Evolutionary conservation across 1,284 basidiomycete species (phyloP), one percentile per base, ranked within the genome.

Genomic region (Ceratorhiza oryzae-sativae): DNA sequence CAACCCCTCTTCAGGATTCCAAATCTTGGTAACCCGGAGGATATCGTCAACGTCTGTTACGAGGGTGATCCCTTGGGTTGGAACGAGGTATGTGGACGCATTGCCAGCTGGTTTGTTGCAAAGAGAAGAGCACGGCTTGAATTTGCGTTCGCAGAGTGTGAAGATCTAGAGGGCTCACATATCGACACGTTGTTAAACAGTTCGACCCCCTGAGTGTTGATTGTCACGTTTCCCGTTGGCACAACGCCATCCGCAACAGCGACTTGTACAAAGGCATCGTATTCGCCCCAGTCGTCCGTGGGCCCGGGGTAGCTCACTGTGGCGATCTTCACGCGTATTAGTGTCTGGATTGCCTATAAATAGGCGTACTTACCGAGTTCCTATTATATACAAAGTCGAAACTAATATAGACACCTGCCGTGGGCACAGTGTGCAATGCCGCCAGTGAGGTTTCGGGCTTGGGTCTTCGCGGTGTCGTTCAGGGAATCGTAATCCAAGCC

Each of bases 41-140:
- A 76, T 75, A 46, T 76, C 75, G 45, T 76, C 75, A 20, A 76
- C 72, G 39, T 76, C 75, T 1, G 72, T 46, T 20, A 76, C 55
- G 25, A 76, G 59, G 10, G 75, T 75, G 60, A 76, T 51, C 15
- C 75, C 75, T 49, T 72, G 41, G 18, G 59, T 63, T 4, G 75
- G 75, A 10, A 76, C 75, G 23, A 76, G 62, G 55, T 73, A 76
- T n/a, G 71, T 48, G 9, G 74, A 73, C 13, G 75, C 70, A 49
- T 76, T 76, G 27, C 75, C 75, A 32, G 61, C 75, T 76, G 36
- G 30, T 56, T 36, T 20, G 9, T 15, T 6, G 36, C 36, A 39
- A 3, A 32, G 10, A 20, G 48, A 9, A 41, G 8, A 27, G 8
- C 18, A n/a, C 39, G 10, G 0, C 15, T n/a, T 36, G 13, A 25